Evolutionary conservation across 208 protist genomes (phyloP), one percentile per base, ranked within the genome.

Genomic region (Strigomonas galati): DNA sequence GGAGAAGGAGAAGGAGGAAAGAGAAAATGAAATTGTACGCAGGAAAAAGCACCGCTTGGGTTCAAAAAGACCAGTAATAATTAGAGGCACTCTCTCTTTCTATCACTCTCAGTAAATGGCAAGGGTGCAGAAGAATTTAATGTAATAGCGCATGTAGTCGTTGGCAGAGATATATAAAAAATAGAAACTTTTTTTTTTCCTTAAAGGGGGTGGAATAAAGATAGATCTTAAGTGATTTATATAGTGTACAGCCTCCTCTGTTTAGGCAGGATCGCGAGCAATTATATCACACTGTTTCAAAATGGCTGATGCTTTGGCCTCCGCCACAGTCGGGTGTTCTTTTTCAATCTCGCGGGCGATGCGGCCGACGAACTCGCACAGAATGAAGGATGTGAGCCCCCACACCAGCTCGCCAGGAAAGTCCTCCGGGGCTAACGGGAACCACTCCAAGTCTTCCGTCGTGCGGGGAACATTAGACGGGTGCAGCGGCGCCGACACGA

Each of bases 381-480:
- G 67, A 52, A 90, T 74, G 69, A 92, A 86, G 28, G 78, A 75
- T 0, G 90, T 95, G 31, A 96, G 65, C 0, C 87, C 91, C 86
- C 87, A 96, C 10, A 96, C 91, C 1, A 93, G 59, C 74, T 92
- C 81, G 23, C 87, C 87, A 28, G 85, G 85, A 63, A 85, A 92
- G 55, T 89, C 76, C n/a, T 63, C 62, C 3, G 74, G 70, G 26
- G 85, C 76, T 78, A 95, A 69, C 26, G 82, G 85, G 10, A 67
- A 60, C 19, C 77, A 76, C 19, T 62, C 75, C 40, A 58, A 71
- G 64, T 95, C 86, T 23, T 82, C 79, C 35, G 53, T 55, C 35
- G 74, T 65, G 37, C 19, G 19, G 12, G 44, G 32, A 57, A 75
- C 61, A 26, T 64, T 59, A 19, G 83, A 82, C 14, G 70, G 62